Base-by-base conservation (phyloP, 441 rosid species). In the Heliophila coronopifolia region DNA sequence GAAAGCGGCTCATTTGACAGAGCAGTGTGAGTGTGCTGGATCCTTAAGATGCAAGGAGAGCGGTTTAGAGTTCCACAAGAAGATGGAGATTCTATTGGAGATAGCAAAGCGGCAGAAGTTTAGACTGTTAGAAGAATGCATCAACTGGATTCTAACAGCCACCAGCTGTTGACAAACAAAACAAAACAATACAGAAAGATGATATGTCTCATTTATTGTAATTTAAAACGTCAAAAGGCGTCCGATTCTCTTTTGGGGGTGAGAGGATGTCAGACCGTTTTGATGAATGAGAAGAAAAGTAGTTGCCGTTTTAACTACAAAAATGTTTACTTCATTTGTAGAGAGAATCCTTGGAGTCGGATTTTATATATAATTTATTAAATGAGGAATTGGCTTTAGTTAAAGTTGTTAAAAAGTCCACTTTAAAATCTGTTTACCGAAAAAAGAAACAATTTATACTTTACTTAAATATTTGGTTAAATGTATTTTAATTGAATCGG, bases 11-110 rank as follows among this genome's bases (percentile, higher is more conserved):
- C 95, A 92, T 74, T 61, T 92, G 59, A 69, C 89, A 9, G 85
- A 85, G 73, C 94, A 83, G 58, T 92, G 98, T 30, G 71, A 67
- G 13, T 92, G 99, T 47, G 83, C 77, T 12, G 97, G 97, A 55
- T 75, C 89, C 7, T 85, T 67, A 47, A 63, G 72, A 59, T 88
- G 96, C 77, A 83, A 73, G 73, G 98, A 87, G 69, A 83, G 68
- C 5, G 56, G 39, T 6, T 57, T 87, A 8, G 88, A 83, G 53
- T 92, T 83, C 61, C 70, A 55, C 3, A 60, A 72, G 48, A 81
- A 66, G 68, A 85, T 85, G 97, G 80, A 74, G 68, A 67, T 88
- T 22, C 81, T 92, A 76, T 65, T 83, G 34, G 82, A 75, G 54
- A 78, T 84, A 23, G 89, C 89, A 9, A 69, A 59, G 18, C 74